Percentiles rank a stretch among this genome's conserved stretches.
phyloP scores from a whole-genome alignment of 768 basidiomycete species.

The Boletellus emodensis region DNA sequence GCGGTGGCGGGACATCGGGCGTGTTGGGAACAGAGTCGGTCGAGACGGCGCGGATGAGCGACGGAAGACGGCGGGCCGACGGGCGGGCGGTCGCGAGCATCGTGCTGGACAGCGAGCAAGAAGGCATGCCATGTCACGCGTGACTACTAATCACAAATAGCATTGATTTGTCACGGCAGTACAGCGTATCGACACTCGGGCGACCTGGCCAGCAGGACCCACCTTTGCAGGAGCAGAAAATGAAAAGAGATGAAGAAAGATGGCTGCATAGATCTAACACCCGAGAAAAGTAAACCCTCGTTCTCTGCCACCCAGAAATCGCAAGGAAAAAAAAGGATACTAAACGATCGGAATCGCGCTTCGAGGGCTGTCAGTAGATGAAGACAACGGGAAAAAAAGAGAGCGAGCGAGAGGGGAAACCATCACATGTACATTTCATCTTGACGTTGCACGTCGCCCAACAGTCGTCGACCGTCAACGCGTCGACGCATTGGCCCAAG shows the following conservation, averaged over 20 bases:
- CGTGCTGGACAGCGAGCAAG: conserved; percentile 12
- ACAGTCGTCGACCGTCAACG: conserved; percentile 12
- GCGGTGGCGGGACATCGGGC: conserved; percentile 27
- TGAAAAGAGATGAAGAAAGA: conserved; percentile 1
- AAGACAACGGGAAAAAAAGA: conserved; percentile 13
- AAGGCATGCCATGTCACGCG: conserved; percentile 8
- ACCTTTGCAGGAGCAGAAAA: too few relatives aligned
- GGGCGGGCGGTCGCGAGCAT: conserved; percentile 23
- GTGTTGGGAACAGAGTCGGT: conserved; percentile 28
- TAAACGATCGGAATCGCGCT: conserved; percentile 18
- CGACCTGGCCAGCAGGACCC: conserved; percentile 12
- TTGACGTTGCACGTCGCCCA: background rate
- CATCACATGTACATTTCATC: background rate
- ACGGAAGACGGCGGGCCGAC: conserved; percentile 11
- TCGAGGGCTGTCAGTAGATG: conserved; percentile 16
- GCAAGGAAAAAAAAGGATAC: conserved; percentile 10
- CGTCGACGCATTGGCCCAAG: conserved; percentile 29
- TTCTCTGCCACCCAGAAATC: conserved; percentile 20
- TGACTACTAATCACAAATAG: conserved; percentile 3
- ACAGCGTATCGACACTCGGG: conserved; percentile 8
- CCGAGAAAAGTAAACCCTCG: conserved; percentile 2
- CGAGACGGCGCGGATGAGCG: conserved; percentile 19
- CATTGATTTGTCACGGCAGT: background rate
- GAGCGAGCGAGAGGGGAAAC: background rate
- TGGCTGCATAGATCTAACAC: conserved; percentile 9